phyloP scores from a whole-genome alignment of 495 filamentous ascomycete genomes.

The Staphylotrichum tortipilum region DNA sequence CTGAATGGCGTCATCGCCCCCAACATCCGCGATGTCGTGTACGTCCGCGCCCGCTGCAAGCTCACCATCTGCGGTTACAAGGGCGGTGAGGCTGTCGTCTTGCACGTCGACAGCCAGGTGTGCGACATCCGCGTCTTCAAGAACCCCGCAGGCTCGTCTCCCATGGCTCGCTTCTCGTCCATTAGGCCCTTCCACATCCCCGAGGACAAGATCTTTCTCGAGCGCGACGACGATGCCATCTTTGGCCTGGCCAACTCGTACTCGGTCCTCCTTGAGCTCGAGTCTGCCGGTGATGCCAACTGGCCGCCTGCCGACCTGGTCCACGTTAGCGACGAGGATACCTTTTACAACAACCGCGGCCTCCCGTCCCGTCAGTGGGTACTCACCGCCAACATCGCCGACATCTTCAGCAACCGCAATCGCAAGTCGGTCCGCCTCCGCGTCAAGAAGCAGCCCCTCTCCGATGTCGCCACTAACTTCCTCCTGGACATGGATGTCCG shows the following conservation, averaged over 20 bases:
- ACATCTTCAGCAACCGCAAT: conserved; percentile 31
- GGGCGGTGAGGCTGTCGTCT: conserved; percentile 19
- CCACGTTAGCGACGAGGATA: conserved; percentile 20
- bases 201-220: conserved; percentile 37
- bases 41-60: conserved; percentile 36
- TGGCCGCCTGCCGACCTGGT: conserved; percentile 43
- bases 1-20: conserved; percentile 32
- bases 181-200: conserved; percentile 40
- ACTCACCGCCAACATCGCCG: conserved; percentile 30
- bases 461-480: conserved; percentile 27
- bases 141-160: conserved; percentile 32
- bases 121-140: conserved; percentile 39
- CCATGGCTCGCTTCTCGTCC: conserved; percentile 37
- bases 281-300: conserved; percentile 34
- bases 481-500: conserved; percentile 40
- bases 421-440: conserved; percentile 30
- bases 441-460: conserved; percentile 26
- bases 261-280: conserved; percentile 37
- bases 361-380: conserved; percentile 30
- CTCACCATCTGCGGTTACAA: conserved; percentile 30
- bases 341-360: conserved; percentile 14
- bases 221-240: conserved; percentile 32
- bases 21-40: conserved; percentile 29
- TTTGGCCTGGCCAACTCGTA: conserved; percentile 40
- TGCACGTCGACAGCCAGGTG: conserved; percentile 40